Evolutionary conservation across 2,329 filamentous ascomycete genomes (phyloP).

Genomic region (Paraconiothyrium brasiliense): DNA sequence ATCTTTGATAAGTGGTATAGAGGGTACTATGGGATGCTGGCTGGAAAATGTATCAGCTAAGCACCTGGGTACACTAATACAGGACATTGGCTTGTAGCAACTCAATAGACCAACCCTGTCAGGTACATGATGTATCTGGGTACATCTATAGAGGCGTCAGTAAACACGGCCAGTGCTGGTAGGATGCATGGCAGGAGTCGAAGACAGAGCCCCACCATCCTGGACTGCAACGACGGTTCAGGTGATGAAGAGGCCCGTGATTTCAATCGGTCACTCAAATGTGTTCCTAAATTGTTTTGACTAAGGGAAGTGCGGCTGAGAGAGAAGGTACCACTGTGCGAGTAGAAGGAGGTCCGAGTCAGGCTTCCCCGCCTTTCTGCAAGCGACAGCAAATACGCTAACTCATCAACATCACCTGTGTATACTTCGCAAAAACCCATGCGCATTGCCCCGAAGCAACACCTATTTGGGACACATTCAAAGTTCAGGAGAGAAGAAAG

Average conservation of each 20-base stretch:
- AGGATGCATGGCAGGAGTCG: background rate
- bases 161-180: background rate
- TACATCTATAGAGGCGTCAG: background rate
- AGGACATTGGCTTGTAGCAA: too few species aligned
- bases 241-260: too few species aligned
- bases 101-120: slow-evolving; percentile 21
- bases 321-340: background rate
- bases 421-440: background rate
- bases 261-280: too few species aligned
- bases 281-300: background rate
- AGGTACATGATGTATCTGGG: slow-evolving; percentile 29
- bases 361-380: slow-evolving; percentile 4
- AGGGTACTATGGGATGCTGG: slow-evolving; percentile 40
- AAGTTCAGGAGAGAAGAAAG: too few species aligned
- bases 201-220: background rate
- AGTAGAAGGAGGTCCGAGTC: background rate
- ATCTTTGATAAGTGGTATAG: slow-evolving; percentile 27
- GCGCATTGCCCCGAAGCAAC: too few species aligned
- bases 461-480: too few species aligned
- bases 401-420: background rate
- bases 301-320: background rate
- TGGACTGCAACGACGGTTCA: too few species aligned
- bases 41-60: slow-evolving; percentile 21
- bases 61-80: background rate
- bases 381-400: background rate